phyloP scores from a whole-genome alignment of 2,329 filamentous ascomycete genomes.

The Fusarium azukiicola region DNA sequence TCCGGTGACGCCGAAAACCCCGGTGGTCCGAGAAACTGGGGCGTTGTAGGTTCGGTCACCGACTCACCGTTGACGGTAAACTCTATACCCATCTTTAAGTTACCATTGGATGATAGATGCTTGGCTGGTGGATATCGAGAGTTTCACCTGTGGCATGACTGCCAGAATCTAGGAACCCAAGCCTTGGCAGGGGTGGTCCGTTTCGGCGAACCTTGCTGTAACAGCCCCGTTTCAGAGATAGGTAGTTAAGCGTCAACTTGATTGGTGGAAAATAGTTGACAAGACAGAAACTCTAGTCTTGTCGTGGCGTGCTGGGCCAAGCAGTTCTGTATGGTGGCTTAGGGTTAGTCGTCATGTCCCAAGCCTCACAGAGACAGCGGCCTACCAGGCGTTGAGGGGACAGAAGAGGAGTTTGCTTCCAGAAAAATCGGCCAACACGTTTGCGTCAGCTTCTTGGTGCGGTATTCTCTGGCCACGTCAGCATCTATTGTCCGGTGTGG shows the following conservation, averaged over 20 bases:
- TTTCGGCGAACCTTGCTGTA: neutral
- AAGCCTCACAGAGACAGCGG: too few species aligned
- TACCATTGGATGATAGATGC: neutral
- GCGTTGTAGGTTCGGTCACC: neutral
- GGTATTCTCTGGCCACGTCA: neutral
- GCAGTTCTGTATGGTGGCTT: neutral
- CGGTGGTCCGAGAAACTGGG: neutral
- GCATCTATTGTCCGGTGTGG: conserved; percentile 17
- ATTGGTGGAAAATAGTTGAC: neutral
- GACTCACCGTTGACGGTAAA: conserved; percentile 4
- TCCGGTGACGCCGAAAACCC: neutral
- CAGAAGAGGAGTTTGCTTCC: too few species aligned
- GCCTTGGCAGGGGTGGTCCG: conserved; percentile 3
- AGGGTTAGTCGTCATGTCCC: neutral
- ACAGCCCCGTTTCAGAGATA: neutral
- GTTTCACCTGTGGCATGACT: conserved; percentile 7
- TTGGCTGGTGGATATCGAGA: conserved; percentile 5
- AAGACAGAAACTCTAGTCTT: neutral
- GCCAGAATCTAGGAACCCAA: neutral
- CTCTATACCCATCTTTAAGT: neutral
- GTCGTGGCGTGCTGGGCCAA: neutral
- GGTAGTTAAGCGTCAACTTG: neutral
- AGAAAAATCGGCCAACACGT: too few species aligned
- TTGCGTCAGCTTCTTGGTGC: neutral
- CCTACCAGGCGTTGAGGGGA: too few species aligned